Base-by-base conservation (phyloP, 495 filamentous ascomycete genomes). In the Lasiosphaeria hispida region DNA sequence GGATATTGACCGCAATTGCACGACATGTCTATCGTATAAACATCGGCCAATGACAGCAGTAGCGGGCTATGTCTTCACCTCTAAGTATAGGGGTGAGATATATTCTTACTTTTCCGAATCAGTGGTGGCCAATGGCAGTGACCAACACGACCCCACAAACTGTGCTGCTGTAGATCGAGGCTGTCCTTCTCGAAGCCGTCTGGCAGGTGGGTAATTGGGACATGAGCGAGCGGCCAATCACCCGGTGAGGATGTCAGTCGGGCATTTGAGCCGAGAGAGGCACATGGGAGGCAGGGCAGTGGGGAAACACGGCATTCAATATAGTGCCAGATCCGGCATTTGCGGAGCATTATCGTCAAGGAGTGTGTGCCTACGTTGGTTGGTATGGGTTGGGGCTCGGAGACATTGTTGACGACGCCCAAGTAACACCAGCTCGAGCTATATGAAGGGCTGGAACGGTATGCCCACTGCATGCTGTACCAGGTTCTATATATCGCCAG, bases 111-210 rank as follows among this genome's bases (percentile, higher is more conserved):
- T 30, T 30, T 30, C 23, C 5, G 23, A 2, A 5, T 30, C 2
- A 30, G 43, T 1, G 7, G 7, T 17, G 10, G 43, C 43, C 43
- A 47, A 47, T 47, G 15, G 30, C 11, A 23, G 5, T 2, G 11
- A 19, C 8, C 0, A 47, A 7, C 18, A 47, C 15, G 8, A 23
- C 43, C 14, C 43, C 43, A 47, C 43, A 47, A 23, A 4, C 15
- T 9, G 14, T 41, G 43, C 15, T 47, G 9, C 43, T 23, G 43
- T 10, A 10, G 30, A 23, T 23, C 43, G 18, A 47, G 43, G 17
- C 15, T 47, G 43, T 47, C 43, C 43, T 47, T 47, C 43, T 47
- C 17, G 43, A 47, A 47, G 43, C 5, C 43, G 30, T 10, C 43
- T 10, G 10, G 43, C 43, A 23, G 43, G 9, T 15, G 43, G 43